Evolutionary conservation across 352 stramenopile genomes (phyloP).

Genomic region (Phytophthora aleatoria): DNA sequence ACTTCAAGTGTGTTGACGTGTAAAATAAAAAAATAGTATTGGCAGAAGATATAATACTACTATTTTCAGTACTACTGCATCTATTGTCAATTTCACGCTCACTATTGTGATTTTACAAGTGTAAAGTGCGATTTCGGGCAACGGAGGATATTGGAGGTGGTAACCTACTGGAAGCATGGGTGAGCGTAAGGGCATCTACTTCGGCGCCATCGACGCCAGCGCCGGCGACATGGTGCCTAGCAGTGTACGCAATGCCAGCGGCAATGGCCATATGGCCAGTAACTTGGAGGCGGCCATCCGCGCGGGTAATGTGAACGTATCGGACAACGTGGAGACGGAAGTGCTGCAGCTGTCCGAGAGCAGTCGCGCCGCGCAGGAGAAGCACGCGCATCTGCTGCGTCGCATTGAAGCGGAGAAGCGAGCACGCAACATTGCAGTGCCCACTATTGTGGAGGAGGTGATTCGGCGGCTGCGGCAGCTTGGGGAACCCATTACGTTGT

Average conservation of each 20-base stretch:
- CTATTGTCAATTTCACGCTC: not conserved
- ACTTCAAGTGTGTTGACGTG: conserved; percentile 26
- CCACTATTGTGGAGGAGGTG: conserved; percentile 93
- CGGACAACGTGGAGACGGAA: conserved; percentile 76
- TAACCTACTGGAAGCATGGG: conserved; percentile 37
- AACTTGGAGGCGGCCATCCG: conserved; percentile 75
- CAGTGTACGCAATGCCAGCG: conserved; percentile 33
- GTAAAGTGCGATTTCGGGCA: too few species aligned
- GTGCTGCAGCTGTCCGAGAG: conserved; percentile 86
- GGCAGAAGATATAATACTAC: too few species aligned
- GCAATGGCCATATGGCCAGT: conserved; percentile 18
- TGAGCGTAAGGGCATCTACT: conserved; percentile 86
- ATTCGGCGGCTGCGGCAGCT: conserved; percentile 88
- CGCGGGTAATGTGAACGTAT: conserved; percentile 84
- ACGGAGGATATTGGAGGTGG: not conserved
- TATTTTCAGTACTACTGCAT: too few species aligned
- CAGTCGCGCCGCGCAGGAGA: conserved; percentile 83
- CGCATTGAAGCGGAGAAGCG: conserved; percentile 92
- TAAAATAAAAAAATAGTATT: not conserved
- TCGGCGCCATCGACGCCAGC: conserved; percentile 62
- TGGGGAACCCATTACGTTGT: conserved; percentile 94
- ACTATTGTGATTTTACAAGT: not conserved
- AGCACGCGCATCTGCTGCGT: conserved; percentile 85
- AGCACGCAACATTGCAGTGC: conserved; percentile 91
- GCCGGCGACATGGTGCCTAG: conserved; percentile 47